A percentile compares a stretch with the other conserved stretches of the same genome.
These are phyloP conservation scores for Climacium dendroides DNA, from an alignment of 225 moss, liverwort and hornwort genomes.

Conservation along the genomic window DNA sequence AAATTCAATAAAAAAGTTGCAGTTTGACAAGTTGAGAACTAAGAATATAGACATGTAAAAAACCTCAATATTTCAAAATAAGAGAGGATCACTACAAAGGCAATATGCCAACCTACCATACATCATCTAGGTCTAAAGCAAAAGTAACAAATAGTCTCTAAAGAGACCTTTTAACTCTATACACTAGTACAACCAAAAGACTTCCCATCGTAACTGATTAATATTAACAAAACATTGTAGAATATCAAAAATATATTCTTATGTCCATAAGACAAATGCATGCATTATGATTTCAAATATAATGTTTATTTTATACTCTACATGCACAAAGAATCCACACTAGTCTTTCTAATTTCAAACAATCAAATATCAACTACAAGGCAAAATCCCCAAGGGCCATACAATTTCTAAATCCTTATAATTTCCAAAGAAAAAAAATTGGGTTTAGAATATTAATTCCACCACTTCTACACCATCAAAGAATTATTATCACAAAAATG, in stretches of 20 bases:
- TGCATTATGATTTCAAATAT: background rate
- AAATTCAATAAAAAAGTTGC: background rate
- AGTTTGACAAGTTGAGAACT: background rate
- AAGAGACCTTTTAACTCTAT: background rate
- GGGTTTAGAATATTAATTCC: background rate
- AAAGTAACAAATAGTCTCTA: background rate
- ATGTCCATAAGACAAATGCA: too few relatives aligned
- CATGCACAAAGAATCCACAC: background rate
- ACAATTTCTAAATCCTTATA: background rate
- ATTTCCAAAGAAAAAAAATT: background rate
- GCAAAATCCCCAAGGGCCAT: background rate
- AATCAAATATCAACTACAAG: too few relatives aligned
- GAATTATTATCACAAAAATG: background rate
- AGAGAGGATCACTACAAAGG: background rate
- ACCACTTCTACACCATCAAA: background rate
- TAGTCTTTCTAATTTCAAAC: background rate
- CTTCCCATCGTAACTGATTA: background rate
- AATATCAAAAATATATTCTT: background rate
- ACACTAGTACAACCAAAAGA: background rate
- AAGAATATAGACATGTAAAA: background rate
- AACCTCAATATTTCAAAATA: background rate
- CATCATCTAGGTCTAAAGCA: background rate
- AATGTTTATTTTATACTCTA: background rate
- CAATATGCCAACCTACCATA: fast-evolving
- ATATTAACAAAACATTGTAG: background rate